Evolutionary conservation across 169 alveolate species (phyloP).

Genomic region (Cryptosporidium canis): DNA sequence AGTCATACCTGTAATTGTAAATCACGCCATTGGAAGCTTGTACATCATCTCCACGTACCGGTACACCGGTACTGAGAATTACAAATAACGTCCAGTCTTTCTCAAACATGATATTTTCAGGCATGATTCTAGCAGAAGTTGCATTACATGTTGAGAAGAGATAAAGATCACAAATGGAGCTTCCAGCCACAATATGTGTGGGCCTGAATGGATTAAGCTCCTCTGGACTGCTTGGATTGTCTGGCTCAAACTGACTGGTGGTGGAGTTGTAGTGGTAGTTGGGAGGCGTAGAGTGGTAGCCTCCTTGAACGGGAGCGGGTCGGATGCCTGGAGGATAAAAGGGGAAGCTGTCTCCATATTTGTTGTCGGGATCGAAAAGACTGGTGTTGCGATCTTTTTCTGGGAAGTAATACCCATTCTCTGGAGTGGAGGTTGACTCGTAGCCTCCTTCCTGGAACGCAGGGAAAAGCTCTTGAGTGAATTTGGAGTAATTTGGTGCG

Average conservation of each 20-base stretch:
- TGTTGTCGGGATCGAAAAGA: background rate
- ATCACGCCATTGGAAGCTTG: too few relatives aligned
- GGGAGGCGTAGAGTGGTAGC: background rate
- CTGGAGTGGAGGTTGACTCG: background rate
- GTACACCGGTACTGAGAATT: conserved; percentile 44
- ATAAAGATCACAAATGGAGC: background rate
- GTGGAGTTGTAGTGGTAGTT: conserved; percentile 3
- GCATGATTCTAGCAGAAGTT: conserved; percentile 29
- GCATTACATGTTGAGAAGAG: conserved; percentile 20
- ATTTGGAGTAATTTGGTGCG: conserved; percentile 28
- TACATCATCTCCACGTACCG: background rate
- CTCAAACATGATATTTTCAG: background rate
- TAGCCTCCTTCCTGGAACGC: conserved; percentile 26
- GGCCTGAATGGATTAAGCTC: conserved; percentile 21
- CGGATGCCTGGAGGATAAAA: conserved; percentile 25
- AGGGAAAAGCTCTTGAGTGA: background rate
- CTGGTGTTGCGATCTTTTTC: background rate
- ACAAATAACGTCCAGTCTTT: conserved; percentile 17
- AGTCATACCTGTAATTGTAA: conserved; percentile 21
- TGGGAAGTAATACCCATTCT: conserved; percentile 16
- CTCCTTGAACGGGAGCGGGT: conserved; percentile 19
- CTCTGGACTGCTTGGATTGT: background rate
- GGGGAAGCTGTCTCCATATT: conserved; percentile 1
- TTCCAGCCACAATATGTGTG: conserved; percentile 2
- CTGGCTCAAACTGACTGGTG: conserved; percentile 22